phyloP scores from a whole-genome alignment of 306 rosid species.

The Corylus americana region DNA sequence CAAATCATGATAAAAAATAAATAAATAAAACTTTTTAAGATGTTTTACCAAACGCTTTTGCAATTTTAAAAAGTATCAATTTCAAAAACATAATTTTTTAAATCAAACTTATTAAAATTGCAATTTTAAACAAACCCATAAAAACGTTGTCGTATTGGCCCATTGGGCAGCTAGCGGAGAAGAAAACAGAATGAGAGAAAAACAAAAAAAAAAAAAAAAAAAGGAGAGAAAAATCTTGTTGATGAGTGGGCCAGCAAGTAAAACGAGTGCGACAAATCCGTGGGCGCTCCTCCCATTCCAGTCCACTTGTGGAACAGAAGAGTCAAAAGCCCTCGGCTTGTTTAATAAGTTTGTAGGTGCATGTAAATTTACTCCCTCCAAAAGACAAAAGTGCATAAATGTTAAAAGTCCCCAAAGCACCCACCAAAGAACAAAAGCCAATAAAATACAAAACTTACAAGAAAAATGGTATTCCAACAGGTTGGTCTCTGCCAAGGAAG shows the following conservation, averaged over 20 bases:
- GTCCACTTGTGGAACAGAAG: neutral
- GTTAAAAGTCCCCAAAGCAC: neutral
- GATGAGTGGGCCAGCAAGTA: conserved; percentile 2
- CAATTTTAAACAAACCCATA: too few species aligned
- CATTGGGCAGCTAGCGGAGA: neutral
- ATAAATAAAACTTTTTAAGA: too few species aligned
- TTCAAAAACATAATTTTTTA: too few species aligned
- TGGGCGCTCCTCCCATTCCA: conserved; percentile 16
- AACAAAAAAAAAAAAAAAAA: neutral
- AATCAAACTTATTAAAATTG: too few species aligned
- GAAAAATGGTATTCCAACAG: neutral
- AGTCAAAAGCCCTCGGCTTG: neutral
- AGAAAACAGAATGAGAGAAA: neutral
- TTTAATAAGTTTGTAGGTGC: neutral
- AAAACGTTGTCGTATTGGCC: too few species aligned
- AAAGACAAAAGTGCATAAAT: neutral
- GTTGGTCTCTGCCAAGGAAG: too few species aligned
- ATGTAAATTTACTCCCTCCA: neutral
- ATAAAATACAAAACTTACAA: neutral
- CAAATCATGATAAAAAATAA: too few species aligned
- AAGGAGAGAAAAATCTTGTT: neutral
- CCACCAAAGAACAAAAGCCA: neutral
- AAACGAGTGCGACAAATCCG: conserved; percentile 8
- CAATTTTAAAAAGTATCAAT: too few species aligned
- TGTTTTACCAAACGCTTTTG: too few species aligned